Evolutionary conservation across 2,329 filamentous ascomycete species (phyloP).

Genomic region (Botrytis porri): DNA sequence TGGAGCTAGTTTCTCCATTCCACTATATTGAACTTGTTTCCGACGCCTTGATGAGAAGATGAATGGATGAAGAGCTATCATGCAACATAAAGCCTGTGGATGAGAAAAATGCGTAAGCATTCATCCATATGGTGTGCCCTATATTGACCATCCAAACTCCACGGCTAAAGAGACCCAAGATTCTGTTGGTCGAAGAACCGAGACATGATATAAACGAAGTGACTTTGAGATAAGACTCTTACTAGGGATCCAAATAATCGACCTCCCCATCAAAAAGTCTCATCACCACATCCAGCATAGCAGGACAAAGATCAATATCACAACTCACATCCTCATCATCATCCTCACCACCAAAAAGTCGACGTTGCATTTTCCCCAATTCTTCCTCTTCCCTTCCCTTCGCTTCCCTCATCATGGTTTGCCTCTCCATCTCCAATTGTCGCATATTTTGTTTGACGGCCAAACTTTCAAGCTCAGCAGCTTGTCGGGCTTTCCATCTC

Average conservation of each 20-base stretch:
- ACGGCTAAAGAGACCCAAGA: slow-evolving; percentile 6
- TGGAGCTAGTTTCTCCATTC: not conserved
- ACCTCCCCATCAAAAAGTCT: slow-evolving; percentile 36
- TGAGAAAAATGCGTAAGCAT: slow-evolving; percentile 33
- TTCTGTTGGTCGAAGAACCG: slow-evolving; percentile 12
- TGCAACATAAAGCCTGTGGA: slow-evolving; percentile 30
- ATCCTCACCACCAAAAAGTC: slow-evolving; percentile 36
- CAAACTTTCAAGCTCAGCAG: slow-evolving; percentile 23
- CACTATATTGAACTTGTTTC: not conserved
- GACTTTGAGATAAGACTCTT: slow-evolving; percentile 22
- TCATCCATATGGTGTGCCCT: slow-evolving; percentile 23
- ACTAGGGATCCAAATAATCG: slow-evolving; percentile 37
- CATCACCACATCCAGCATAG: slow-evolving; percentile 37
- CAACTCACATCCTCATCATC: slow-evolving; percentile 29
- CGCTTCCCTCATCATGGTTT: slow-evolving; percentile 21
- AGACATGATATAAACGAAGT: slow-evolving; percentile 22
- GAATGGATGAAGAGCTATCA: slow-evolving; percentile 28
- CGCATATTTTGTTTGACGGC: not conserved
- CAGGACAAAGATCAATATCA: slow-evolving; percentile 37
- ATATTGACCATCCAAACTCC: not conserved
- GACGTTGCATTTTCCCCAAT: slow-evolving; percentile 28
- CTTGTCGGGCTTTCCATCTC: slow-evolving; percentile 35
- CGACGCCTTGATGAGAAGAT: not conserved
- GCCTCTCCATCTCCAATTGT: slow-evolving; percentile 2
- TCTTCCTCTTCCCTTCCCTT: slow-evolving; percentile 30